Base-by-base conservation (phyloP, 2,329 filamentous ascomycete genomes). In the Penicillium expansum region DNA sequence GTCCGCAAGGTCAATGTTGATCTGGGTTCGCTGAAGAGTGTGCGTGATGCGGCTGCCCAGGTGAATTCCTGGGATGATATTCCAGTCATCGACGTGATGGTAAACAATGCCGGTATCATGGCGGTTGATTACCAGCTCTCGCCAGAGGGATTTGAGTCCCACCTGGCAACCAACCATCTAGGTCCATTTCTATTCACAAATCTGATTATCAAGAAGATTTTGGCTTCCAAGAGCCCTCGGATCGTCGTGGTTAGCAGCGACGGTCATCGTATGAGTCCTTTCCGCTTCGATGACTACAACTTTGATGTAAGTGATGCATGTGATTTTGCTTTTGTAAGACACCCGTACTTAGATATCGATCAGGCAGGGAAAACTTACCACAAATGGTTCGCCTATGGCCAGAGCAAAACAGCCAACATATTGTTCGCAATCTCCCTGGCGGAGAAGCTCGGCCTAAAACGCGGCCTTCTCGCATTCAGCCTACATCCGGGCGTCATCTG, bases 361-460 rank as follows among this genome's bases (percentile, higher is more conserved):
- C 5, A 70, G 68, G 56, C 61, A 7, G 67, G 67, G 8, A 61
- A 65, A n/a, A 64, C 57, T 0, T 71, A 72, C 45, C 57, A 71
- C 37, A 67, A 63, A 29, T 77, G 75, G 64, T 61, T 62, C 9
- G 72, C 72, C 4, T 80, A 81, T 63, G 76, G 74, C 5, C 76
- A 80, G 54, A 67, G 69, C 41, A 82, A 82, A 69, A 76, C 75
- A 4, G 78, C 77, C 20, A 78, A 78, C 52, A 74, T 80, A 45
- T 62, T 81, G 35, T 77, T 77, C 59, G 69, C 75, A 2, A 60
- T 76, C 1, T 72, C 68, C 1, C 67, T 79, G 29, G 76, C 73
- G 30, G 47, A 52, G 29, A 65, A 66, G 24, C 52, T 70, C 9
- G 59, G 59, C 2, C 30, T 58, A 14, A 68, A 67, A 35, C 30